Evolutionary conservation across 306 rosid species (phyloP), one percentile per base, ranked within the genome.

Genomic region (Vigna trinervia): DNA sequence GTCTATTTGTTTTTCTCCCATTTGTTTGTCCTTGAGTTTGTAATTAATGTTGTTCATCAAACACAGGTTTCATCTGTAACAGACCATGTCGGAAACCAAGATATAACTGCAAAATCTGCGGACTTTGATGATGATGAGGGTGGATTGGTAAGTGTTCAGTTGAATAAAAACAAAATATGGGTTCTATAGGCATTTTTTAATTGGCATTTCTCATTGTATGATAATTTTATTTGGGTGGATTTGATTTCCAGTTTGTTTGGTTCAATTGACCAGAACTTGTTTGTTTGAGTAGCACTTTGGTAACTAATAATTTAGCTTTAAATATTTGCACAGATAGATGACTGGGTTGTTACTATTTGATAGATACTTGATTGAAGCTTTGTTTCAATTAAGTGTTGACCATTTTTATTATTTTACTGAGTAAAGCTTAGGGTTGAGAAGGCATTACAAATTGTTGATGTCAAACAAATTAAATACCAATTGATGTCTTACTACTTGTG

Each of bases 71-170:
- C 99, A 64, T 95, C 99, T 39, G 99, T 95, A 43, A 90, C 97
- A 6, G 99, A 95, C 84, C 99, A 95, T 81, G 93, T 95, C 76
- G 99, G 97, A 75, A 81, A 89, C 34, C 99, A 95, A 86, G 99
- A 95, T 57, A 45, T 86, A 52, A 90, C 85, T 66, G 91, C 97
- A 51, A 95, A 95, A 84, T 88, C 99, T 62, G 97, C 97, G 12
- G 97, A 95, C 73, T 93, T 95, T 78, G 99, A 95, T 84, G 99
- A 95, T 43, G 99, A 95, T 82, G 99, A 95, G 36, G 94, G 99
- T 54, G 99, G 99, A 74, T 85, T 95, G 97, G 99, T 95, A 78
- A 81, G 91, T 82, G 68, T 43, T 39, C 69, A 71, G 17, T 46
- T 30, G 9, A 23, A 22, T 60, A 12, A 20, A 57, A 61, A 4